phyloP scores from a whole-genome alignment of 768 basidiomycete species.

The Kwoniella bestiolae region DNA sequence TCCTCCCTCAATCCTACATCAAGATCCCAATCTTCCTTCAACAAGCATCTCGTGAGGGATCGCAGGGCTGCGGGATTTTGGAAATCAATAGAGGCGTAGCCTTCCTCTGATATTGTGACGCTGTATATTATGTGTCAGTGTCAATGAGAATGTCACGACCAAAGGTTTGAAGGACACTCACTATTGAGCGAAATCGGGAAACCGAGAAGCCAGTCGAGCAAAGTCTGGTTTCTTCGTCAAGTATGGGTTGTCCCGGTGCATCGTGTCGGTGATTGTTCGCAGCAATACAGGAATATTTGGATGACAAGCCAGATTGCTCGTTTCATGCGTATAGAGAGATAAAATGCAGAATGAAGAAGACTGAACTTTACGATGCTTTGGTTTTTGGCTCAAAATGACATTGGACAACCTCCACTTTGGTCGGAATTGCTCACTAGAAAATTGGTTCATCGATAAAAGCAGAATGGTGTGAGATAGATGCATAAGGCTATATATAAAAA shows the following conservation, averaged over 20 bases:
- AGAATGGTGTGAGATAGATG: conserved; percentile 1
- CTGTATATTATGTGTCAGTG: conserved; percentile 20
- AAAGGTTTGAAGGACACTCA: conserved; percentile 54
- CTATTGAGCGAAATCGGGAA: conserved; percentile 66
- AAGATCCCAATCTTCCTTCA: conserved; percentile 74
- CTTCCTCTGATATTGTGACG: conserved; percentile 31
- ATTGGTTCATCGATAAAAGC: not conserved
- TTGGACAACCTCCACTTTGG: conserved; percentile 24
- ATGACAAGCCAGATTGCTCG: too few relatives aligned
- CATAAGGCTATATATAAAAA: not conserved
- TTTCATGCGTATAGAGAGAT: not conserved
- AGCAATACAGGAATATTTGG: not conserved
- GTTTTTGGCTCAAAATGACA: not conserved
- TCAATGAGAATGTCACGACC: not conserved
- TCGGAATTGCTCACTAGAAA: too few relatives aligned
- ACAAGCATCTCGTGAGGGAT: conserved; percentile 75
- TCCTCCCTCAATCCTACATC: conserved; percentile 68
- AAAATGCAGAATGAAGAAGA: not conserved
- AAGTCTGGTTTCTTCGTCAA: conserved; percentile 65
- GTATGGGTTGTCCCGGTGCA: conserved; percentile 63
- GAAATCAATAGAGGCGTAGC: conserved; percentile 70
- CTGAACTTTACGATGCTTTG: not conserved
- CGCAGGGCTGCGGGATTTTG: conserved; percentile 72
- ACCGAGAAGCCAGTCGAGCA: conserved; percentile 63
- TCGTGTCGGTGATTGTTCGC: conserved; percentile 7